Evolutionary conservation across 768 basidiomycete genomes (phyloP).

Genomic region (Macrolepiota albuminosa): DNA sequence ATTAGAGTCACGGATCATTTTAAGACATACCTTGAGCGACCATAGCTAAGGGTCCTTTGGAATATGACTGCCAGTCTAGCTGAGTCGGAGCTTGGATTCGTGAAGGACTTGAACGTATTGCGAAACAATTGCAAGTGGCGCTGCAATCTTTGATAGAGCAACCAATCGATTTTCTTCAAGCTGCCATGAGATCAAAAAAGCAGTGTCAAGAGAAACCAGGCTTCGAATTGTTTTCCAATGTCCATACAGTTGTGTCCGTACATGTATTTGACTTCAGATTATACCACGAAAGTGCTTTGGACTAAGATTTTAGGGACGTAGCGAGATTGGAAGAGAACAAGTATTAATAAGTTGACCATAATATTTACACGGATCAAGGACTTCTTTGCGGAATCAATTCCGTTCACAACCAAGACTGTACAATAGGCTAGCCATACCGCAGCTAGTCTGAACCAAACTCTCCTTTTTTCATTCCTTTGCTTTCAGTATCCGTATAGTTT

Average conservation of each 20-base stretch:
- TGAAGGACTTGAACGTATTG: no score
- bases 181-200: not conserved
- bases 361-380: not conserved
- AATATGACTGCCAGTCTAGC: no score
- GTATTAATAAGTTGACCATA: no score
- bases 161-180: not conserved
- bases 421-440: slow-evolving; percentile 5
- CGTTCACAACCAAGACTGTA: not conserved
- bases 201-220: not conserved
- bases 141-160: no score
- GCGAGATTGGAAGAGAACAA: not conserved
- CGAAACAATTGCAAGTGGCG: no score
- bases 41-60: no score
- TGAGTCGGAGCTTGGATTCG: no score
- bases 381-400: slow-evolving; percentile 4
- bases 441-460: slow-evolving; percentile 9
- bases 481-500: slow-evolving; percentile 14
- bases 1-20: no score
- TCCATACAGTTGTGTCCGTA: not conserved
- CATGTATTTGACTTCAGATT: no score
- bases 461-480: slow-evolving; percentile 18
- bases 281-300: not conserved
- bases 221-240: not conserved
- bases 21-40: no score
- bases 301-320: not conserved